Evolutionary conservation across 2,329 filamentous ascomycete species (phyloP).

Genomic region (Helotiales sp.): DNA sequence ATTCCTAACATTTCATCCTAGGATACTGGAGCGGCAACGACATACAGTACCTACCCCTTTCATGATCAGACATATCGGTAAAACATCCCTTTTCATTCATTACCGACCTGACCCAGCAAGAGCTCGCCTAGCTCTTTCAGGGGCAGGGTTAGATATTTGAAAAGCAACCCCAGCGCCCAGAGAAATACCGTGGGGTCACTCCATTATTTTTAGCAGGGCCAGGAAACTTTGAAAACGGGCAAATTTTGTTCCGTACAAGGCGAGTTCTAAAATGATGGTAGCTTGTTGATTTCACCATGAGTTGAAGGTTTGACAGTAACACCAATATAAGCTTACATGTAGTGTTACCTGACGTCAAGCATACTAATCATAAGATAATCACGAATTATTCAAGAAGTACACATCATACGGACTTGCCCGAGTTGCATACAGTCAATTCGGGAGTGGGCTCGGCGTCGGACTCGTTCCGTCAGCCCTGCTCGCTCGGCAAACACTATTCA

Average conservation of each 20-base stretch:
- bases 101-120: neutral
- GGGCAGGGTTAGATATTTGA: neutral
- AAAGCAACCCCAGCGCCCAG: neutral
- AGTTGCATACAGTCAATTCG: neutral
- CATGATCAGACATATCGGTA: neutral
- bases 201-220: neutral
- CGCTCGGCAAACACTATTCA: neutral
- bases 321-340: neutral
- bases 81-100: neutral
- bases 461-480: neutral
- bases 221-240: neutral
- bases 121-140: conserved; percentile 1
- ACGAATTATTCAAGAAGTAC: neutral
- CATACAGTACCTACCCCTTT: neutral
- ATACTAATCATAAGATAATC: no score
- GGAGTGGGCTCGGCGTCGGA: neutral
- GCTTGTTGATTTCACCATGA: neutral
- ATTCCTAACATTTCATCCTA: neutral
- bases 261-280: neutral
- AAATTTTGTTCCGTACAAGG: neutral
- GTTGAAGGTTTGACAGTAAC: neutral
- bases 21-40: neutral
- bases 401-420: neutral
- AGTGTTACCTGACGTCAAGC: neutral
- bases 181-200: neutral